Percentiles rank a stretch among this genome's conserved stretches.
Conservation (phyloP, 768 basidiomycete genomes). For the Xerocomus spinulosus region DNA sequence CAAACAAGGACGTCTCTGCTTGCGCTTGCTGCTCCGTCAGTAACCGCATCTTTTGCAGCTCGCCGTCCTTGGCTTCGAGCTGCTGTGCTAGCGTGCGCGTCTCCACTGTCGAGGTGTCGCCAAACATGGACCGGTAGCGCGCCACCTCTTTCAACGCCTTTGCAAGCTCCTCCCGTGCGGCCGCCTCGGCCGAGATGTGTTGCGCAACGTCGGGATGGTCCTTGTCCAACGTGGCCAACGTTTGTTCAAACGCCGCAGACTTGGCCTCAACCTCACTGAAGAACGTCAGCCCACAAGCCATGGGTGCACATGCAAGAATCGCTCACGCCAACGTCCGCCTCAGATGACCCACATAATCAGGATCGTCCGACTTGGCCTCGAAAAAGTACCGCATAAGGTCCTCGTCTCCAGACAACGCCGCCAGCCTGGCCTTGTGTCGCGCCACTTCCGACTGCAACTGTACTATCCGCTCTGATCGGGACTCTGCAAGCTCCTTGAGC, state of each 20-base stretch:
- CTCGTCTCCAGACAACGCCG: slow-evolving; percentile 64
- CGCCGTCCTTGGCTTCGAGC: slow-evolving; percentile 64
- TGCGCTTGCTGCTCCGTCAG: slow-evolving; percentile 58
- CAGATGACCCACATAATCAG: slow-evolving; percentile 48
- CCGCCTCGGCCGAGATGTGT: slow-evolving; percentile 47
- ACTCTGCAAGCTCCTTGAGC: slow-evolving; percentile 58
- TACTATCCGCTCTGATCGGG: slow-evolving; percentile 68
- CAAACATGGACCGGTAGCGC: slow-evolving; percentile 61
- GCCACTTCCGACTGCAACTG: slow-evolving; percentile 68
- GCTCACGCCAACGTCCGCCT: slow-evolving; percentile 55
- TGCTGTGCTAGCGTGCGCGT: slow-evolving; percentile 45
- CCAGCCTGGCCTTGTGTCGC: slow-evolving; percentile 71
- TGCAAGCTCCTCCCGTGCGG: slow-evolving; percentile 46
- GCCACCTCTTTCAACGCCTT: slow-evolving; percentile 46
- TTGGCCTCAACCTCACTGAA: slow-evolving; percentile 52
- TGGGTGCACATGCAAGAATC: not conserved
- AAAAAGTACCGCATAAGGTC: slow-evolving; percentile 72
- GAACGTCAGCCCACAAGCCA: slow-evolving; percentile 12
- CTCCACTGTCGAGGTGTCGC: slow-evolving; percentile 52
- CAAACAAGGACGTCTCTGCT: slow-evolving; percentile 73
- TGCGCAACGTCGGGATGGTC: slow-evolving; percentile 51
- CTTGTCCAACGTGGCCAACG: slow-evolving; percentile 40
- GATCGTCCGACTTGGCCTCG: slow-evolving; percentile 48
- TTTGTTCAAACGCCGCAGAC: slow-evolving; percentile 47
- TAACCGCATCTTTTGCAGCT: slow-evolving; percentile 57